A percentile compares a stretch with the other conserved stretches of the same genome.
phyloP scores from a whole-genome alignment of 176 grass and related monocot species.

The Aechmea fasciata region DNA sequence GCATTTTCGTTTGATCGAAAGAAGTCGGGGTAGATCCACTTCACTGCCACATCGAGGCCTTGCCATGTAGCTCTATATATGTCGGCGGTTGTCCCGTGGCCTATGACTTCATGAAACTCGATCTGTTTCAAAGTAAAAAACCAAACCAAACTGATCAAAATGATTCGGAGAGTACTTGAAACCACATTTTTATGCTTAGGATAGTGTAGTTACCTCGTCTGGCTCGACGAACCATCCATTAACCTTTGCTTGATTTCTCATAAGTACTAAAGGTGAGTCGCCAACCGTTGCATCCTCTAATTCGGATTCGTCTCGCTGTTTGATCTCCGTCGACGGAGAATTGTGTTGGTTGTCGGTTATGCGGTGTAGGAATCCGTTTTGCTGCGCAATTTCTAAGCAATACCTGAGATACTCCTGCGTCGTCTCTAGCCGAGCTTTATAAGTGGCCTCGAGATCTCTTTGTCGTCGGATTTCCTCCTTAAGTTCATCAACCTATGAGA shows the following conservation, averaged over 20 bases:
- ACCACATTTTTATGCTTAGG: neutral
- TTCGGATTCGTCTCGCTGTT: neutral
- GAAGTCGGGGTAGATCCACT: constrained; percentile 40
- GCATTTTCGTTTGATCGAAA: constrained; percentile 14
- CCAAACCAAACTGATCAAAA: too few species aligned
- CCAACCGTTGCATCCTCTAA: neutral
- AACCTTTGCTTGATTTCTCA: constrained; percentile 26
- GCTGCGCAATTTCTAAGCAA: constrained; percentile 47
- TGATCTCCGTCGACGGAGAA: neutral
- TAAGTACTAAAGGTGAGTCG: constrained; percentile 25
- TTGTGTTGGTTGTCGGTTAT: constrained; percentile 10
- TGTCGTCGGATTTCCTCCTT: constrained; percentile 34
- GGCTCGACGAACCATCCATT: constrained; percentile 44
- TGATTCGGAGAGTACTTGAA: neutral
- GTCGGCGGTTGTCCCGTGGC: constrained; percentile 38
- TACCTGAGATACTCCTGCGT: constrained; percentile 50
- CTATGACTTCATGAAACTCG: constrained; percentile 48
- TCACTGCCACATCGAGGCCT: constrained; percentile 46
- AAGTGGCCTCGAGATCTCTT: constrained; percentile 48
- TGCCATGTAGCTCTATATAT: constrained; percentile 47
- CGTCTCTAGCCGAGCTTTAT: constrained; percentile 40
- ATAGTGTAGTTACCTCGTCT: constrained; percentile 27
- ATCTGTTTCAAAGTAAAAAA: constrained; percentile 18
- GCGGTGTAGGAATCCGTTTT: constrained; percentile 48
- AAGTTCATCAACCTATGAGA: constrained; percentile 21